Evolutionary conservation across 202 grass and related monocot genomes (phyloP).

Genomic region (Saccharum hybrid): DNA sequence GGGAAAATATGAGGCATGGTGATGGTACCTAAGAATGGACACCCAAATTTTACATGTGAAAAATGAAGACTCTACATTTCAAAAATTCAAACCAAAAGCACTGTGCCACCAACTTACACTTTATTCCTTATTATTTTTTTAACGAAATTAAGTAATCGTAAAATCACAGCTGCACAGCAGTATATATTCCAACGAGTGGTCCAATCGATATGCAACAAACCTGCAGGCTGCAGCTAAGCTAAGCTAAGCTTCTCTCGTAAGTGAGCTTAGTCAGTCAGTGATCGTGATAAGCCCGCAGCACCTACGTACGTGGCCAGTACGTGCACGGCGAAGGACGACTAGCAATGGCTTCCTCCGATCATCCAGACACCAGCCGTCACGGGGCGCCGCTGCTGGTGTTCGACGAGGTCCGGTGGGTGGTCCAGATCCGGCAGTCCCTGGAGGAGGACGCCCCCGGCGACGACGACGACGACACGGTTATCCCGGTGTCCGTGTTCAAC

Average conservation of each 20-base stretch:
- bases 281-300: background rate
- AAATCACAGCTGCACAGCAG: background rate
- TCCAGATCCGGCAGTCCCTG: slow-evolving; percentile 61
- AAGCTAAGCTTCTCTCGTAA: no score
- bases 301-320: background rate
- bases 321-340: background rate
- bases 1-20: no score
- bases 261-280: background rate
- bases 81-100: background rate
- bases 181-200: background rate
- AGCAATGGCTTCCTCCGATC: slow-evolving; percentile 40
- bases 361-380: background rate
- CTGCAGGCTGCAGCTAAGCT: background rate
- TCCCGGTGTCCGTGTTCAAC: slow-evolving; percentile 74
- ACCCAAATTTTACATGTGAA: slow-evolving; percentile 7
- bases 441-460: slow-evolving; percentile 49
- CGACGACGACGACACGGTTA: slow-evolving; percentile 59
- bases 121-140: background rate
- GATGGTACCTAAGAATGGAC: no score
- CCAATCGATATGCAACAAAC: background rate
- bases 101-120: background rate
- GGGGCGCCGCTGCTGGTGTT: slow-evolving; percentile 40
- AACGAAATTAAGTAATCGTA: background rate
- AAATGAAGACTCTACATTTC: background rate
- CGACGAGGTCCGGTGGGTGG: slow-evolving; percentile 81